These are phyloP conservation scores for Leccinum broughii DNA, from an alignment of 768 basidiomycete genomes.

Conservation along the genomic window DNA sequence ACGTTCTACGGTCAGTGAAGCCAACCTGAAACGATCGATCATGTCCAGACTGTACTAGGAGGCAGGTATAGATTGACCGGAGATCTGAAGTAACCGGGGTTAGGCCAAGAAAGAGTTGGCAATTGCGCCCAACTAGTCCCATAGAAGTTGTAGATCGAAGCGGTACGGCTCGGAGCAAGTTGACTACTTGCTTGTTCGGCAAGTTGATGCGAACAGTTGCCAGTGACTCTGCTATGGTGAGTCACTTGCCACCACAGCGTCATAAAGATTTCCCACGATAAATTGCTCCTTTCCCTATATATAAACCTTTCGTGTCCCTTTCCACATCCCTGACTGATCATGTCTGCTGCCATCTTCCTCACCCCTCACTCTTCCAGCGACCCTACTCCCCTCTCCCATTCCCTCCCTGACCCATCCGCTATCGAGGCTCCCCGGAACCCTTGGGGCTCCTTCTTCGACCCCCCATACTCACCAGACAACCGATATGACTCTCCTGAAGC, in stretches of 20 bases:
- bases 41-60: background rate
- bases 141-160: too few relatives aligned
- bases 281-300: constrained; percentile 25
- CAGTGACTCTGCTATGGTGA: too few relatives aligned
- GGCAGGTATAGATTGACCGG: background rate
- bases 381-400: constrained; percentile 9
- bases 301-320: background rate
- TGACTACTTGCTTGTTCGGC: too few relatives aligned
- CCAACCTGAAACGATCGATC: constrained; percentile 6
- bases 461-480: constrained; percentile 6
- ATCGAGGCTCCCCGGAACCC: constrained; percentile 10
- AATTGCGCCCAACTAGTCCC: too few relatives aligned
- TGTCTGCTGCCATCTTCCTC: constrained; percentile 8
- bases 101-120: too few relatives aligned
- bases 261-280: constrained; percentile 13
- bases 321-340: background rate
- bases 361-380: background rate
- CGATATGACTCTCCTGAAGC: background rate
- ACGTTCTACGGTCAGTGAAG: background rate
- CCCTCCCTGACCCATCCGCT: constrained; percentile 7
- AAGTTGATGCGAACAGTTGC: too few relatives aligned
- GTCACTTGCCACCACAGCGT: too few relatives aligned
- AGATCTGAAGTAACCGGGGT: background rate
- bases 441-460: constrained; percentile 11
- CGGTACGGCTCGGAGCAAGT: too few relatives aligned